Percentiles rank a stretch among this genome's conserved stretches.
phyloP scores from a whole-genome alignment of 257 asterid genomes.

The Nicotiana attenuata region DNA sequence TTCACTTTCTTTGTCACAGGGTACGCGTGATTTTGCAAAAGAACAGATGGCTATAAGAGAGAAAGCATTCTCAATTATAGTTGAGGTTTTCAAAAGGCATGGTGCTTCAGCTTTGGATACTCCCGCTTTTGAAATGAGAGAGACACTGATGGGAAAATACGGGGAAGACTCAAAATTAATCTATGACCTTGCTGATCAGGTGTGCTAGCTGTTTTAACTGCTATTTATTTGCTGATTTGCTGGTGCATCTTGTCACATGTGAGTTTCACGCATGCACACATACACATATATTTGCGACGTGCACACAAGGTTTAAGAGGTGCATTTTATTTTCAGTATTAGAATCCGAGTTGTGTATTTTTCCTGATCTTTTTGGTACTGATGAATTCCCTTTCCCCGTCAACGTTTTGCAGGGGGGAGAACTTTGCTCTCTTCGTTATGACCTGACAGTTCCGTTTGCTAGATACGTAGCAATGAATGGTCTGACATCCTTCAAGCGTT shows the following conservation, averaged over 20 bases:
- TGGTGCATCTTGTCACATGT: background rate
- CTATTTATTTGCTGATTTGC: background rate
- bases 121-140: too few relatives aligned
- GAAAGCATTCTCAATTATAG: slow-evolving; percentile 63
- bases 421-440: slow-evolving; percentile 95
- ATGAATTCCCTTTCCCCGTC: background rate
- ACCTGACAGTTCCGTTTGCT: slow-evolving; percentile 91
- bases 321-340: background rate
- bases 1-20: slow-evolving; percentile 32
- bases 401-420: slow-evolving; percentile 86
- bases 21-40: slow-evolving; percentile 90
- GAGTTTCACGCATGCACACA: background rate
- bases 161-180: slow-evolving; percentile 97
- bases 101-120: slow-evolving; percentile 92
- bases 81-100: slow-evolving; percentile 80
- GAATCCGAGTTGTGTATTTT: background rate
- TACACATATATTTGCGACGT: background rate
- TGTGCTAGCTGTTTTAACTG: slow-evolving; percentile 16
- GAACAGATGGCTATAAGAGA: slow-evolving; percentile 91
- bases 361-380: background rate
- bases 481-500: slow-evolving; percentile 82
- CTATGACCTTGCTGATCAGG: slow-evolving; percentile 98
- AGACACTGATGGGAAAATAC: slow-evolving; percentile 94
- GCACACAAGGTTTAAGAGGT: background rate
- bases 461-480: slow-evolving; percentile 91